Evolutionary conservation across 306 rosid species (phyloP).

Genomic region (Begonia masoniana): DNA sequence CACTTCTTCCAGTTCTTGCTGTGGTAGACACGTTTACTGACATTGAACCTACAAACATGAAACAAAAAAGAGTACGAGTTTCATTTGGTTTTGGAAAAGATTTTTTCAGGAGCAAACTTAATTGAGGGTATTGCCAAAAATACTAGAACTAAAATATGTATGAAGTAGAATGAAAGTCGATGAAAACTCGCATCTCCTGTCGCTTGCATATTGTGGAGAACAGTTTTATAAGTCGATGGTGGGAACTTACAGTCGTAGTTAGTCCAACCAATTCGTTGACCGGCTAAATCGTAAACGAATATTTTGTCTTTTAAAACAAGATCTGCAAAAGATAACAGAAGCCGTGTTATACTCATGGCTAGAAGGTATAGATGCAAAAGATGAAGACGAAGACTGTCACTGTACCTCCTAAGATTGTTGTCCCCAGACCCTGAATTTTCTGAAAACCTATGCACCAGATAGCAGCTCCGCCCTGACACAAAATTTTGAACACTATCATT

Average conservation of each 20-base stretch:
- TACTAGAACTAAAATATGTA: no score
- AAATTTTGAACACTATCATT: background rate
- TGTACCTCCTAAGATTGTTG: constrained; percentile 92
- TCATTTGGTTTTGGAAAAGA: no score
- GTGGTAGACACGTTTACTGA: constrained; percentile 78
- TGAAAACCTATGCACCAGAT: constrained; percentile 96
- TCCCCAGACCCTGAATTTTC: constrained; percentile 60
- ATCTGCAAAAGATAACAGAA: constrained; percentile 35
- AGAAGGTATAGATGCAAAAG: background rate
- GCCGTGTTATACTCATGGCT: constrained; percentile 6
- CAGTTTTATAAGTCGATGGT: background rate
- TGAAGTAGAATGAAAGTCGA: no score
- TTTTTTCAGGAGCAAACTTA: no score
- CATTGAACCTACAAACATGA: constrained; percentile 40
- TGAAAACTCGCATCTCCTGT: no score
- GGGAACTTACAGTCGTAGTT: constrained; percentile 87
- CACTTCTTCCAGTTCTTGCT: constrained; percentile 50
- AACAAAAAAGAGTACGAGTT: background rate
- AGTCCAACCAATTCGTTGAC: constrained; percentile 89
- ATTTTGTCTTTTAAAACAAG: constrained; percentile 87
- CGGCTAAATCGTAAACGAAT: constrained; percentile 73
- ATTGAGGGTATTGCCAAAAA: no score
- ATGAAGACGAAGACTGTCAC: background rate
- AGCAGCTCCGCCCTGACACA: constrained; percentile 49
- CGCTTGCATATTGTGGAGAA: no score